A percentile compares a stretch with the other conserved stretches of the same genome.
phyloP scores from a whole-genome alignment of 2,329 filamentous ascomycete species.

The Orbilia oligospora region DNA sequence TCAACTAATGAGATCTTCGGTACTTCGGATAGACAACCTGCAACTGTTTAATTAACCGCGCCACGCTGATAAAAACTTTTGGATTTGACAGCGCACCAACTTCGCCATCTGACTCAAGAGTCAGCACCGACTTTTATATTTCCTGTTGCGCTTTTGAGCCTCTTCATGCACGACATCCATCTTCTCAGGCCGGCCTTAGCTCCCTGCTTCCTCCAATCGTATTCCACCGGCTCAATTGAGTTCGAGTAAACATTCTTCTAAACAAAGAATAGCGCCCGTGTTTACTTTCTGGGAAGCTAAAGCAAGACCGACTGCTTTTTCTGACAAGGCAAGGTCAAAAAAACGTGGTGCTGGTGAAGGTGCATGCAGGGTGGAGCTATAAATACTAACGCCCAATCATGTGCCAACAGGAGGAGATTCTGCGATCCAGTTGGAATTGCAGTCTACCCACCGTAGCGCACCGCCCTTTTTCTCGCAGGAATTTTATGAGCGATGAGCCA shows the following conservation, averaged over 20 bases:
- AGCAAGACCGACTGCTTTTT: constrained; percentile 29
- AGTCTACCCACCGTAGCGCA: constrained; percentile 36
- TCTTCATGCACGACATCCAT: constrained; percentile 52
- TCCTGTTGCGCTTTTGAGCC: constrained; percentile 48
- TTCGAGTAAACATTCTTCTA: constrained; percentile 52
- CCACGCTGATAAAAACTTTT: background rate
- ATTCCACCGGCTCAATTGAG: constrained; percentile 29
- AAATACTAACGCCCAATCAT: constrained; percentile 58
- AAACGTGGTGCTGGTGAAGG: constrained; percentile 58
- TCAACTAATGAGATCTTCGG: background rate
- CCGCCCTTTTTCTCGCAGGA: constrained; percentile 28
- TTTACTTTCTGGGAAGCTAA: constrained; percentile 49
- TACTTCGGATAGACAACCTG: background rate
- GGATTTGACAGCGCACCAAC: constrained; percentile 56
- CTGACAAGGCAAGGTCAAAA: constrained; percentile 40
- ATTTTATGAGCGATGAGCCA: constrained; percentile 40
- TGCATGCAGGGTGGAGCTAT: constrained; percentile 61
- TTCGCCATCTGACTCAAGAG: constrained; percentile 40
- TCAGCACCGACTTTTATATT: constrained; percentile 26
- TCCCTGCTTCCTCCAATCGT: constrained; percentile 25
- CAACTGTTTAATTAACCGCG: background rate
- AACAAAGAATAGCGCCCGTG: constrained; percentile 58
- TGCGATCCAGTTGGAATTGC: constrained; percentile 59
- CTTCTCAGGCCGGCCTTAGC: constrained; percentile 37
- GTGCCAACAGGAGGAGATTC: constrained; percentile 29